Evolutionary conservation across 768 basidiomycete species (phyloP), one percentile per base, ranked within the genome.

Genomic region (Pisolithus tinctorius): DNA sequence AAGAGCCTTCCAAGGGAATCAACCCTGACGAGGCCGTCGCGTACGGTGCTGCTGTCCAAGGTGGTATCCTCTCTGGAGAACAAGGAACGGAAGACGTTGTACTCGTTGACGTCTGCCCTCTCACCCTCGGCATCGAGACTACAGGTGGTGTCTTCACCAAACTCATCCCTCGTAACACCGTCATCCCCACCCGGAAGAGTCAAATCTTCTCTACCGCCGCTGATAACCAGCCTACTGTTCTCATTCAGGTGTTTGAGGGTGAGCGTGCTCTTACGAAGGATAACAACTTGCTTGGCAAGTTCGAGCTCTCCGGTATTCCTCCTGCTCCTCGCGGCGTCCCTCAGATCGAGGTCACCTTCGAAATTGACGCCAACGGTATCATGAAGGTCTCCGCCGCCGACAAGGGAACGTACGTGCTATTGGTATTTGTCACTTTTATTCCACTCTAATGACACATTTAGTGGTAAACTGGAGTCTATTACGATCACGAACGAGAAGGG

Each of bases 81-180:
- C 93, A 96, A 68, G 92, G 94, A 78, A 96, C 93, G 56, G 87
- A 91, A 74, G 92, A 94, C 67, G 84, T 96, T 59, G 82, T 96
- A 63, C 84, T 96, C 64, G 90, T 96, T 64, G 93, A 96, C 75
- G 92, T 96, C 59, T 86, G 93, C 61, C 93, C 93, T 57, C 82
- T 96, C 54, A 93, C 91, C 60, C 86, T 96, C 65, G 93, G 93
- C 85, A 93, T 96, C 59, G 93, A 41, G 80, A 93, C 63, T 86
- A 86, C 48, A 95, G 40, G 23, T 13, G 40, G 40, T 8, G 17
- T 23, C 8, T 17, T 41, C n/a, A 23, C 17, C 4, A 16, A 16
- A 5, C 40, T 41, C 3, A 41, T 41, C 40, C 17, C 10, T 0
- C 40, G 40, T 8, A 41, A 41, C 23, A 20, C 17, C n/a, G 17